Evolutionary conservation across 768 basidiomycete species (phyloP).

Genomic region (Phylloporus sp.): DNA sequence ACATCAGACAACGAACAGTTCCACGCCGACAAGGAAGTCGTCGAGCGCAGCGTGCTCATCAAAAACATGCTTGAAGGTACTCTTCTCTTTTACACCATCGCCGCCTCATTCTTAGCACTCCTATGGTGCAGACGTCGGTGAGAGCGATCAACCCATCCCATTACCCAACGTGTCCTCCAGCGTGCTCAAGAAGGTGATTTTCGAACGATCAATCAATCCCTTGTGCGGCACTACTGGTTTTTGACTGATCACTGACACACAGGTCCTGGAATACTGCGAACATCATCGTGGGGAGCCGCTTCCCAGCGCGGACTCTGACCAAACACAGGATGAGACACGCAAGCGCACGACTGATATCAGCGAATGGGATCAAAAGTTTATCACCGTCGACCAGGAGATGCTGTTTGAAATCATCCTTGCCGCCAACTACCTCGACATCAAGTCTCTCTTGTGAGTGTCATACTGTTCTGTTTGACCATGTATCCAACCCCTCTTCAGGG

Average conservation of each 20-base stretch:
- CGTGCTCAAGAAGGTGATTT: slow-evolving; percentile 82
- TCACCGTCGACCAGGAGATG: slow-evolving; percentile 99
- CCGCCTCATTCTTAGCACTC: neutral
- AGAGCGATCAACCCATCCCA: slow-evolving; percentile 91
- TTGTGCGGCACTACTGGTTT: neutral
- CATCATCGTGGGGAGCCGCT: slow-evolving; percentile 98
- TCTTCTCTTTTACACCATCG: neutral
- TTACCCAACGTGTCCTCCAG: slow-evolving; percentile 91
- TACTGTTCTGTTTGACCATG: neutral
- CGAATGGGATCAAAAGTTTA: slow-evolving; percentile 99
- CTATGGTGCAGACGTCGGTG: slow-evolving; percentile 72
- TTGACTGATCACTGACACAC: slow-evolving; percentile 1
- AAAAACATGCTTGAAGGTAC: slow-evolving; percentile 99
- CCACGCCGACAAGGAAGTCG: slow-evolving; percentile 89
- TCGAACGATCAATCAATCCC: slow-evolving; percentile 1
- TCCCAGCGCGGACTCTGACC: slow-evolving; percentile 76
- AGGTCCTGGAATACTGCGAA: slow-evolving; percentile 99
- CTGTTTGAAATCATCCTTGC: slow-evolving; percentile 99
- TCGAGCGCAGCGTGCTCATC: slow-evolving; percentile 93
- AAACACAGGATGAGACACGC: slow-evolving; percentile 87
- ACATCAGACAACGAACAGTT: slow-evolving; percentile 97
- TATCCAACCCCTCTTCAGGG: slow-evolving; percentile 44
- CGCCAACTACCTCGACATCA: slow-evolving; percentile 99
- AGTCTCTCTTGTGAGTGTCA: slow-evolving; percentile 81
- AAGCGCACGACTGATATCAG: slow-evolving; percentile 98